phyloP scores from a whole-genome alignment of 495 filamentous ascomycete genomes.

The Extremus antarcticus region DNA sequence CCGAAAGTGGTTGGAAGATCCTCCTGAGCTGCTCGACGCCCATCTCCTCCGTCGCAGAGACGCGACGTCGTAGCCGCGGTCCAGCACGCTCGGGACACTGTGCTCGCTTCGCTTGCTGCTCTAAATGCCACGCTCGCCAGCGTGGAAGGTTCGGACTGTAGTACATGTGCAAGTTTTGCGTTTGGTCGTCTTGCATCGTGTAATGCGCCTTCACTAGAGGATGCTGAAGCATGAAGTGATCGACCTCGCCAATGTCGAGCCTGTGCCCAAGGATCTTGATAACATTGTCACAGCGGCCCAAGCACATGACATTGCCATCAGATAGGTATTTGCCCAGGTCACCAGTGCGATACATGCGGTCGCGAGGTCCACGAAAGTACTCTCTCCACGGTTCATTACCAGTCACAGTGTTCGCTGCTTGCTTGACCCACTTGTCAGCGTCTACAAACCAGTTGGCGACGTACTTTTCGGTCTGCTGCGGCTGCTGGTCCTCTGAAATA shows the following conservation, averaged over 20 bases:
- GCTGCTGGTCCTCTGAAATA: constrained; percentile 47
- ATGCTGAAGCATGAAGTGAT: constrained; percentile 69
- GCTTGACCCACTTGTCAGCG: constrained; percentile 56
- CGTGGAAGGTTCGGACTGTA: constrained; percentile 69
- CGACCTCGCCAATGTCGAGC: constrained; percentile 90
- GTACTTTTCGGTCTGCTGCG: constrained; percentile 65
- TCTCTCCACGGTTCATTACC: constrained; percentile 58
- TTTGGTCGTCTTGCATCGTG: constrained; percentile 82
- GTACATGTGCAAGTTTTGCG: constrained; percentile 81
- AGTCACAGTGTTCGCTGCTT: constrained; percentile 42
- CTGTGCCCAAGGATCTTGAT: constrained; percentile 94
- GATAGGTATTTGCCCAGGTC: constrained; percentile 68
- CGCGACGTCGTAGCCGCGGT: constrained; percentile 42
- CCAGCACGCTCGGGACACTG: constrained; percentile 35
- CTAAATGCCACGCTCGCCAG: constrained; percentile 51
- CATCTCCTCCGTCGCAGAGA: constrained; percentile 15
- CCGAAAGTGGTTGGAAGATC: constrained; percentile 45
- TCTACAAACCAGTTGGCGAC: constrained; percentile 82
- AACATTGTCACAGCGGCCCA: constrained; percentile 75
- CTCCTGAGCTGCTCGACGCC: constrained; percentile 14
- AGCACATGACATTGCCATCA: constrained; percentile 47
- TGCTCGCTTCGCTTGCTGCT: constrained; percentile 44
- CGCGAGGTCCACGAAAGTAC: constrained; percentile 72
- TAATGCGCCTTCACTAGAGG: constrained; percentile 78
- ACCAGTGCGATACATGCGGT: constrained; percentile 76